These are phyloP conservation scores for Plasmopara muralis DNA, from an alignment of 352 stramenopile genomes.

Conservation along the genomic window DNA sequence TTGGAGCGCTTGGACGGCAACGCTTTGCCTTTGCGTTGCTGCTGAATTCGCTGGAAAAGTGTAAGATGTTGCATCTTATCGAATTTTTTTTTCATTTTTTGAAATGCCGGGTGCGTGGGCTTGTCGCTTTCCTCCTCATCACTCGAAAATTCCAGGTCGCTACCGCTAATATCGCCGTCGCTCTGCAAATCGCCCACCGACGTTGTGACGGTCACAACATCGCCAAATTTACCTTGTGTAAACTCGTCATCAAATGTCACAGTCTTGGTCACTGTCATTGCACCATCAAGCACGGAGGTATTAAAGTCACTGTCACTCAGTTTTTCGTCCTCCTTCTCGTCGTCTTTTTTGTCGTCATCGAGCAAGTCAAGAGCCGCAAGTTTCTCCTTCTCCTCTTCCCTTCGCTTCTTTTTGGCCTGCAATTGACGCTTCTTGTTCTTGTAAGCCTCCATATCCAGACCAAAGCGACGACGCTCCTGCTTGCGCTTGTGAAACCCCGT, in stretches of 20 bases:
- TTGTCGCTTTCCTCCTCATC: constrained; percentile 32
- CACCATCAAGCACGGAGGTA: constrained; percentile 16
- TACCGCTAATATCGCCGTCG: constrained; percentile 69
- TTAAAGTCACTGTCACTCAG: constrained; percentile 27
- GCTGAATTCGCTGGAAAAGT: constrained; percentile 85
- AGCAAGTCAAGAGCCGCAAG: constrained; percentile 51
- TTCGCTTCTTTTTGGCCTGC: constrained; percentile 74
- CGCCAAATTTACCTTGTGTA: constrained; percentile 80
- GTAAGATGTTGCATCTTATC: constrained; percentile 64
- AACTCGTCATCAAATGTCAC: constrained; percentile 76
- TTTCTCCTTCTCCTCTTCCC: constrained; percentile 74
- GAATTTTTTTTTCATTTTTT: constrained; percentile 31
- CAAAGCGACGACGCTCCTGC: constrained; percentile 78
- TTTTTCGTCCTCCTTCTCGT: constrained; percentile 20
- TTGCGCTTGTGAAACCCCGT: constrained; percentile 86
- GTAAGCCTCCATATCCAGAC: constrained; percentile 84
- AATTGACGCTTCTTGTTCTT: constrained; percentile 83
- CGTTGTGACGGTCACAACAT: constrained; percentile 83
- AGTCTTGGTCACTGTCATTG: constrained; percentile 49
- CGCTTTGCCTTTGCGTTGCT: constrained; percentile 73
- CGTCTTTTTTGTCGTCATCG: constrained; percentile 34
- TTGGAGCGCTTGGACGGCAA: constrained; percentile 79
- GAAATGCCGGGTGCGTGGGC: constrained; percentile 21
- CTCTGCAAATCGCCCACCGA: constrained; percentile 71
- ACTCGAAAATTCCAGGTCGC: constrained; percentile 48